A percentile compares a stretch with the other conserved stretches of the same genome.
These are phyloP conservation scores for Diversispora epigaea DNA, from an alignment of 192 early-diverging fungal species.

Conservation along the genomic window DNA sequence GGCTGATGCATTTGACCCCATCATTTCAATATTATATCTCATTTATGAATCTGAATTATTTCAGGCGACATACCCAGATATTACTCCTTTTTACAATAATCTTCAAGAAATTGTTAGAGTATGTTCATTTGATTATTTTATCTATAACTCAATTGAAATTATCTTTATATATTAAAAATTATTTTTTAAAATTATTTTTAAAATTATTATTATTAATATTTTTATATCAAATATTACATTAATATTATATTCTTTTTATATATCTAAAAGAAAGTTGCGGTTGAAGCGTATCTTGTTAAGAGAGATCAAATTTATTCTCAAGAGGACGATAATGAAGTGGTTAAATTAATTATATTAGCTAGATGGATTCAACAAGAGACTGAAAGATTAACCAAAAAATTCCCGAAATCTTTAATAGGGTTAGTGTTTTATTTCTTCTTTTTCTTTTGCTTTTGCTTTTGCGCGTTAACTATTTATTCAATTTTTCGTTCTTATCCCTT, in stretches of 20 bases:
- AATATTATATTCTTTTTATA: neutral
- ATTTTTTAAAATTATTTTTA: neutral
- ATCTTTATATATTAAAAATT: neutral
- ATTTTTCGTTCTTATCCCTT: neutral
- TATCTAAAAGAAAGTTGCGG: constrained; percentile 13
- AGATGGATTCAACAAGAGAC: constrained; percentile 11
- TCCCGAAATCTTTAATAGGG: constrained; percentile 15
- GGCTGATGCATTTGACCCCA: constrained; percentile 10
- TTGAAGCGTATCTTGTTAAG: constrained; percentile 4
- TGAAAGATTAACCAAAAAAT: constrained; percentile 10
- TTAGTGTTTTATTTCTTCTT: neutral
- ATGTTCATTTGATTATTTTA: neutral
- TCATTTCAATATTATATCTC: neutral
- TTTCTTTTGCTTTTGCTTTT: neutral
- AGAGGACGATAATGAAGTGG: constrained; percentile 8
- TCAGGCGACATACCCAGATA: neutral
- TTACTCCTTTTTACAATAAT: constrained; percentile 18
- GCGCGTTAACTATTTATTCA: neutral
- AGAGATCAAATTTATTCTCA: neutral
- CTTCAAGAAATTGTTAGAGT: constrained; percentile 14
- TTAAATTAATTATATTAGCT: neutral
- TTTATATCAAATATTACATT: neutral
- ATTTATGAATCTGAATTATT: constrained; percentile 31
- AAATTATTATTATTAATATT: neutral
- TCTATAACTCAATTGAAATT: neutral